Evolutionary conservation across 1,284 basidiomycete genomes (phyloP).

Genomic region (Sanghuangporus baumii): DNA sequence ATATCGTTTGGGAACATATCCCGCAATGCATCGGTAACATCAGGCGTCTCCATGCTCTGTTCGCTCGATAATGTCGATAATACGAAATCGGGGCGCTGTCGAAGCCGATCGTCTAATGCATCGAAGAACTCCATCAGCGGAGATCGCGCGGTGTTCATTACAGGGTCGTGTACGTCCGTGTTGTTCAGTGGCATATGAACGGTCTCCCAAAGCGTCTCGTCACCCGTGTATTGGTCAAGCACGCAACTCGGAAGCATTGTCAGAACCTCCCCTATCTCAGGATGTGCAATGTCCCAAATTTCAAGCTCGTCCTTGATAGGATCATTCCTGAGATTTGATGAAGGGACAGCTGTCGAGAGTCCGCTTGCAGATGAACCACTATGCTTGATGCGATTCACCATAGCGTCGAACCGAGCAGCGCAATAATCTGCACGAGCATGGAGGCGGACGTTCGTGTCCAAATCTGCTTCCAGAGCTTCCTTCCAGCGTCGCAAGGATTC

Average conservation of each 20-base stretch:
- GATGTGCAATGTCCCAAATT: slow-evolving; percentile 1
- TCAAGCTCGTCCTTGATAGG: not conserved
- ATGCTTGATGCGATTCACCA: not conserved
- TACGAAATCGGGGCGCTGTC: not conserved
- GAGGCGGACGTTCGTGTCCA: not conserved
- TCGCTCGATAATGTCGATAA: not conserved
- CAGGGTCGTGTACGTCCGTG: not conserved
- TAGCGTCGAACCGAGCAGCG: not conserved
- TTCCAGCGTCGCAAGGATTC: not conserved
- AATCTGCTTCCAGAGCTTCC: not conserved
- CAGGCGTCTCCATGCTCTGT: too few relatives aligned
- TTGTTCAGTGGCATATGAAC: not conserved
- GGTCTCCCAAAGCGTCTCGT: not conserved
- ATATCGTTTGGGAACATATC: not conserved
- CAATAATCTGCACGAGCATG: not conserved
- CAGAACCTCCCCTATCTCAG: slow-evolving; percentile 1
- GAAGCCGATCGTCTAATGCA: not conserved
- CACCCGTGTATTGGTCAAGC: not conserved
- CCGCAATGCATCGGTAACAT: not conserved
- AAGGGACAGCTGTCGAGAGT: not conserved
- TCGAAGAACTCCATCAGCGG: not conserved
- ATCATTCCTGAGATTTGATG: not conserved
- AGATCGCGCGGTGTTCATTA: not conserved
- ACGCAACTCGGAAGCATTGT: not conserved
- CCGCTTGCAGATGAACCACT: not conserved